Base-by-base conservation (phyloP, 2,329 filamentous ascomycete species). In the Keithomyces neogunnii region DNA sequence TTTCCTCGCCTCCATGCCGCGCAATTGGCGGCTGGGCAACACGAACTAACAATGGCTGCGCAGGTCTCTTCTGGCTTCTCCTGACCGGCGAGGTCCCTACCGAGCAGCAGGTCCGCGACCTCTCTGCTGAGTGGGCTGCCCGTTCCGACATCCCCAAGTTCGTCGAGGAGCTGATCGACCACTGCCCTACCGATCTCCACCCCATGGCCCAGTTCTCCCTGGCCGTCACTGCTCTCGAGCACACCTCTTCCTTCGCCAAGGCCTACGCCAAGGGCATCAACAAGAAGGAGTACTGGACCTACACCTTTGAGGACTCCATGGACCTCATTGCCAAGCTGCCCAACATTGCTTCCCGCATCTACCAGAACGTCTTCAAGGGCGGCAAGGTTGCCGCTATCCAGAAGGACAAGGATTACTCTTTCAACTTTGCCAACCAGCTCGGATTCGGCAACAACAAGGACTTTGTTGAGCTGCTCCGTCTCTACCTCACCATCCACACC, bases 341-440 rank as follows among this genome's bases (percentile, higher is more conserved):
- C 70, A 96, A 89, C 72, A 96, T 99, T 66, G 93, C 93, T 59
- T 80, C 93, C 58, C 89, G 90, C 78, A 99, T 99, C 82, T 99
- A 99, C 86, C 93, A 95, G 80, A 99, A 99, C 74, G 86, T 97
- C 72, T 99, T 95, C 89, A 96, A 97, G 85, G 93, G 95, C 69
- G 93, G 93, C 77, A 97, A 97, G 86, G 92, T 99, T 62, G 88
- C 89, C 55, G 72, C 90, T 51, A 83, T 96, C 71, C 86, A 97
- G 81, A 95, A 96, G 82, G 92, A 97, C 79, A 93, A 97, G 88
- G 93, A 99, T 72, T 99, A 96, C 80, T 82, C 86, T 65, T 99
- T 86, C 88, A 99, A 99, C 87, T 88, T 99, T 72, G 91, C 93
- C 75, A 97, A 97, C 85, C 90, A 96, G 84, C 89, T 99, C 64